Evolutionary conservation across 305 asterid genomes (phyloP).

Genomic region (Fraxinus platypoda): DNA sequence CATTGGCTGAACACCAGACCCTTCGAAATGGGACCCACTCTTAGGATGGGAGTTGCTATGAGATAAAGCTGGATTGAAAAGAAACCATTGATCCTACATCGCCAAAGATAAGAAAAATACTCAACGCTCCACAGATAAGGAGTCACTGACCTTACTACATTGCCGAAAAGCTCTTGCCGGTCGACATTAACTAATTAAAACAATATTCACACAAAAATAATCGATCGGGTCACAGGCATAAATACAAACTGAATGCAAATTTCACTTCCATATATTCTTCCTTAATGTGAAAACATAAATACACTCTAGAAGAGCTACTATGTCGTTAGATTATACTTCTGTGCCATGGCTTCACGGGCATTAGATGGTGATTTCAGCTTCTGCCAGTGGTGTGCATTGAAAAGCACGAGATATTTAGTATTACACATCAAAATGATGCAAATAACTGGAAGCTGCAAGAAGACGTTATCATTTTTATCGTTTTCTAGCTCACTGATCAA

Average conservation of each 20-base stretch:
- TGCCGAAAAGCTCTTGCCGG: neutral
- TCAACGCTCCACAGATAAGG: neutral
- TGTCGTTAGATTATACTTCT: neutral
- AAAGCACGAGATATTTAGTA: neutral
- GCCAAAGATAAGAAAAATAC: neutral
- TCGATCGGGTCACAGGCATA: neutral
- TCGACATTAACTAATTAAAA: neutral
- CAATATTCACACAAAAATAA: neutral
- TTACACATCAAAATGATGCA: neutral
- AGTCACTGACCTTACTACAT: neutral
- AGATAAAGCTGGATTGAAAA: neutral
- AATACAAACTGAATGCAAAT: neutral
- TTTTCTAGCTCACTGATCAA: slow-evolving; percentile 33
- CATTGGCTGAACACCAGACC: neutral
- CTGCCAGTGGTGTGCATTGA: neutral
- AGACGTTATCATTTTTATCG: neutral
- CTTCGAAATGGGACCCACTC: neutral
- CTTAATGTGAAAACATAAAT: neutral
- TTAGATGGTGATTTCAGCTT: neutral
- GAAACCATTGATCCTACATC: neutral
- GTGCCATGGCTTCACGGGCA: neutral
- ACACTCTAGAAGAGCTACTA: neutral
- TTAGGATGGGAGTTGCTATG: neutral
- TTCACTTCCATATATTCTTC: neutral
- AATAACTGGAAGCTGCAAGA: neutral